Percentiles rank a stretch among this genome's conserved stretches.
Conservation (phyloP, 1,139 yeast genomes). For the Candida glucosophila region DNA sequence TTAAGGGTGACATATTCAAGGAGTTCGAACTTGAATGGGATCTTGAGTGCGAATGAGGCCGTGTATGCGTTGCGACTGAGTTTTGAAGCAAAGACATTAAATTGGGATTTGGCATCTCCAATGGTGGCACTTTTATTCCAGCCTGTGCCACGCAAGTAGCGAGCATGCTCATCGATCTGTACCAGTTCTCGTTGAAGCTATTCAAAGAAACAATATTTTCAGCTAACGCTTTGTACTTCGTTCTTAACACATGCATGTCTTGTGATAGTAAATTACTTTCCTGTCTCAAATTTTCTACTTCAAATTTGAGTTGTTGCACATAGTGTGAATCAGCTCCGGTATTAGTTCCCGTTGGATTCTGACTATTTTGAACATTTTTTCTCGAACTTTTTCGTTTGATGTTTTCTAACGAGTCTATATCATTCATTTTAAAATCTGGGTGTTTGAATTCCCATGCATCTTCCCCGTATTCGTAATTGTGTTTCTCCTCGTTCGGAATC, state of each 20-base stretch:
- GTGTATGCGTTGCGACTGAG: slow-evolving; percentile 1
- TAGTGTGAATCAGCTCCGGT: slow-evolving; percentile 5
- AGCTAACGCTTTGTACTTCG: slow-evolving; percentile 56
- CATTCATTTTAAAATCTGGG: slow-evolving; percentile 73
- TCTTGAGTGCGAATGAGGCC: slow-evolving; percentile 3
- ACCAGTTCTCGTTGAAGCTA: slow-evolving; percentile 47
- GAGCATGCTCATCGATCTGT: slow-evolving; percentile 41
- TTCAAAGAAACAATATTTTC: slow-evolving; percentile 52
- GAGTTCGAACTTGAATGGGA: slow-evolving; percentile 3
- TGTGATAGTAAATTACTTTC: slow-evolving; percentile 34
- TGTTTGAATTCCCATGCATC: slow-evolving; percentile 94
- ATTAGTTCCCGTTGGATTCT: slow-evolving; percentile 3
- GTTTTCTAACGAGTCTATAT: slow-evolving; percentile 62
- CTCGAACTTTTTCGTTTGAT: slow-evolving; percentile 65
- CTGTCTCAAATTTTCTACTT: slow-evolving; percentile 28
- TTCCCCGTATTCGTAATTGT: slow-evolving; percentile 56
- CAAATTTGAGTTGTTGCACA: slow-evolving; percentile 27
- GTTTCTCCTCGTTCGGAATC: slow-evolving; percentile 45
- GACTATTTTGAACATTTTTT: slow-evolving; percentile 9
- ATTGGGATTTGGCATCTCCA: slow-evolving; percentile 43
- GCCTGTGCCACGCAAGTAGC: slow-evolving; percentile 41
- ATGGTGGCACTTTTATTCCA: slow-evolving; percentile 61
- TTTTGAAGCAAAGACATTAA: slow-evolving; percentile 13
- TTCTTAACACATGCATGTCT: slow-evolving; percentile 39
- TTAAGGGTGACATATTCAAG: slow-evolving; percentile 6